Conservation (phyloP, 2,329 filamentous ascomycete species). For the Ophiostoma angusticollis region DNA sequence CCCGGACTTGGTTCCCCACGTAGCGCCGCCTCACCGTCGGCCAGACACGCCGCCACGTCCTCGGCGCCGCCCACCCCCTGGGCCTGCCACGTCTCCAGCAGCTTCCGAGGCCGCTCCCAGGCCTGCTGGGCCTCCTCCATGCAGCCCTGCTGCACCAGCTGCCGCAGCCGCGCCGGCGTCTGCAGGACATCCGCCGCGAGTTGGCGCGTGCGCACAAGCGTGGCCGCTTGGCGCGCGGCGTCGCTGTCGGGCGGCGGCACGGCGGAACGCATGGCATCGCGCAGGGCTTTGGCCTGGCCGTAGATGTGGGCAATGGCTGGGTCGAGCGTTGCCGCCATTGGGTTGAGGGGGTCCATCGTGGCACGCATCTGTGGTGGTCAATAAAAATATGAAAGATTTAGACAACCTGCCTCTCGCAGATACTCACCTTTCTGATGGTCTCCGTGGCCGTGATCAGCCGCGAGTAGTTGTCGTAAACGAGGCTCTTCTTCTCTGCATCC, state of each 20-base stretch:
- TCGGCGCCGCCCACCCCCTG: conserved; percentile 36
- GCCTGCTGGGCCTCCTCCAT: conserved; percentile 45
- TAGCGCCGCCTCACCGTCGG: conserved; percentile 41
- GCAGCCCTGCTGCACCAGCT: conserved; percentile 45
- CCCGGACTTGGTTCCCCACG: conserved; percentile 11
- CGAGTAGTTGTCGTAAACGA: conserved; percentile 97
- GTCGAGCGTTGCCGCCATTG: conserved; percentile 59
- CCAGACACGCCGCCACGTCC: conserved; percentile 40
- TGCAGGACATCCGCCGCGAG: conserved; percentile 51
- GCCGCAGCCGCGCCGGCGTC: conserved; percentile 45
- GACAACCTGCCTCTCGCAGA: too few relatives aligned
- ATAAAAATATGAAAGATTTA: too few relatives aligned
- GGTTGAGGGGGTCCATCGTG: conserved; percentile 68
- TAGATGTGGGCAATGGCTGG: conserved; percentile 66
- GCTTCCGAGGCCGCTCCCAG: conserved; percentile 40
- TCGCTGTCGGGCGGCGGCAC: conserved; percentile 34
- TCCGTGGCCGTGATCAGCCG: conserved; percentile 95
- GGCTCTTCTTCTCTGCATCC: conserved; percentile 89
- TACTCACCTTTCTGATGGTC: conserved; percentile 64
- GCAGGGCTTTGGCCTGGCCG: conserved; percentile 42
- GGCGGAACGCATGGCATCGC: conserved; percentile 34
- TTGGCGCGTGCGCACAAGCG: conserved; percentile 33
- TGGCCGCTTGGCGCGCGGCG: conserved; percentile 23
- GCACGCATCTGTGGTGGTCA: conserved; percentile 48
- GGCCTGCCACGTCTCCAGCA: conserved; percentile 42